Evolutionary conservation across 2,329 filamentous ascomycete genomes (phyloP).

Genomic region (Xylariaceae sp.): DNA sequence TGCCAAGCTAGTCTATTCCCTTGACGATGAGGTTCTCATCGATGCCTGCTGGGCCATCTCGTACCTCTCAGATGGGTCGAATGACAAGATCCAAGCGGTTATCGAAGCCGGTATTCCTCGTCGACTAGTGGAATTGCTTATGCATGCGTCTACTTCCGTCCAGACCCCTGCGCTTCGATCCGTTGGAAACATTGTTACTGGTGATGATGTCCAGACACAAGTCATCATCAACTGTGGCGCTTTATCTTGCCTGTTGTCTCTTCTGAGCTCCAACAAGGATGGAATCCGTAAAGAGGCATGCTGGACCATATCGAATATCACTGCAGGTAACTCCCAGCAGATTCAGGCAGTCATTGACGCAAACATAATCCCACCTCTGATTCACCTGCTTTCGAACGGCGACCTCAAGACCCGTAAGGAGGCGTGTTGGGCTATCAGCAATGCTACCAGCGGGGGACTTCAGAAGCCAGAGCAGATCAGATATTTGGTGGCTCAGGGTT

Average conservation of each 20-base stretch:
- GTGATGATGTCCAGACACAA: constrained; percentile 97
- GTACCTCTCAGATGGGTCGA: constrained; percentile 95
- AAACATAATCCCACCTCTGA: constrained; percentile 94
- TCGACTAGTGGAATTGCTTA: constrained; percentile 92
- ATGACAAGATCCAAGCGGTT: constrained; percentile 99
- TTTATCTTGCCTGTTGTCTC: constrained; percentile 86
- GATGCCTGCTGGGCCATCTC: constrained; percentile 99
- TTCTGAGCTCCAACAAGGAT: constrained; percentile 96
- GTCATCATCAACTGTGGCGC: constrained; percentile 99
- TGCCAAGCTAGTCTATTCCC: constrained; percentile 95
- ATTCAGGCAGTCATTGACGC: constrained; percentile 97
- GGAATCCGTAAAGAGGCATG: constrained; percentile 99
- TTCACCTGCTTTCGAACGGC: constrained; percentile 93
- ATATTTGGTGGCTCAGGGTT: constrained; percentile 89
- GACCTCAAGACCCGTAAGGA: constrained; percentile 99
- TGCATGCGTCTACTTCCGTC: constrained; percentile 97
- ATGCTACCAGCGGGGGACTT: constrained; percentile 93
- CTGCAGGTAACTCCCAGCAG: constrained; percentile 94
- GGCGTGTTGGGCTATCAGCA: constrained; percentile 99
- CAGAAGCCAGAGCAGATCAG: constrained; percentile 99
- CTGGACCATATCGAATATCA: constrained; percentile 99
- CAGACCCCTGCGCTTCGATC: constrained; percentile 97
- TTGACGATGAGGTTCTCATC: constrained; percentile 97
- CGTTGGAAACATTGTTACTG: constrained; percentile 97
- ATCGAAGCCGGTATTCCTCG: constrained; percentile 98